A percentile compares a stretch with the other conserved stretches of the same genome.
phyloP scores from a whole-genome alignment of 1,139 yeast genomes.

The Geotrichum macrosporum region DNA sequence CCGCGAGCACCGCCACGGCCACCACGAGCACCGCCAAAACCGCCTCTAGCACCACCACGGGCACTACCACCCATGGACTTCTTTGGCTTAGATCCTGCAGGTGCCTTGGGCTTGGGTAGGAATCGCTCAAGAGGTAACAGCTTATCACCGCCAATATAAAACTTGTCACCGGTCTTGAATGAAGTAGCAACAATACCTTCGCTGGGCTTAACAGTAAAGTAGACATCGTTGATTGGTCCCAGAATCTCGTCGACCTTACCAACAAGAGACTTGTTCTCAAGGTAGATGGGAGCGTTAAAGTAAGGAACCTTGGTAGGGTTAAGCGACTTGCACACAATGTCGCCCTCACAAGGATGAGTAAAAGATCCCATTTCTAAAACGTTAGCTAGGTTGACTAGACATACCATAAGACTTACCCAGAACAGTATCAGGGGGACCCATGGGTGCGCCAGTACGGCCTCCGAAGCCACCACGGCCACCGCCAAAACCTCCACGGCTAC shows the following conservation, averaged over 20 bases:
- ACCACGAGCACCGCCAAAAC: conserved; percentile 42
- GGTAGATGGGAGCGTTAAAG: conserved; percentile 96
- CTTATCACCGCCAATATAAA: conserved; percentile 92
- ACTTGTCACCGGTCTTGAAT: conserved; percentile 93
- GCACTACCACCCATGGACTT: conserved; percentile 51
- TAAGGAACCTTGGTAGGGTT: conserved; percentile 86
- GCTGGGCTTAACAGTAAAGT: conserved; percentile 88
- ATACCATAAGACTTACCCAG: conserved; percentile 32
- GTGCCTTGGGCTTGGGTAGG: conserved; percentile 82
- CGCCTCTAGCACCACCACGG: conserved; percentile 46
- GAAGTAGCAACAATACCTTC: conserved; percentile 95
- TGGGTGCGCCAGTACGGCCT: conserved; percentile 35
- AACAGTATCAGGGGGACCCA: conserved; percentile 88
- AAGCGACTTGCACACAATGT: conserved; percentile 91
- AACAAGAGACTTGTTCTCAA: conserved; percentile 85
- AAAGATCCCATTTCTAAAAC: conserved; percentile 90
- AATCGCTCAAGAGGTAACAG: conserved; percentile 92
- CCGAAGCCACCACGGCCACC: conserved; percentile 55
- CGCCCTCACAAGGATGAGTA: conserved; percentile 93
- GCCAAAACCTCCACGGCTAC: conserved; percentile 39
- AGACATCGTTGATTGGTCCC: conserved; percentile 96
- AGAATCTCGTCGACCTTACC: conserved; percentile 98
- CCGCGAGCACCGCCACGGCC: conserved; percentile 43
- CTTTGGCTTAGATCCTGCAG: conserved; percentile 69
- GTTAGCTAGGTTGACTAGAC: too few relatives aligned